Evolutionary conservation across 345 rosid genomes (phyloP).

Genomic region (Boechera retrofracta): DNA sequence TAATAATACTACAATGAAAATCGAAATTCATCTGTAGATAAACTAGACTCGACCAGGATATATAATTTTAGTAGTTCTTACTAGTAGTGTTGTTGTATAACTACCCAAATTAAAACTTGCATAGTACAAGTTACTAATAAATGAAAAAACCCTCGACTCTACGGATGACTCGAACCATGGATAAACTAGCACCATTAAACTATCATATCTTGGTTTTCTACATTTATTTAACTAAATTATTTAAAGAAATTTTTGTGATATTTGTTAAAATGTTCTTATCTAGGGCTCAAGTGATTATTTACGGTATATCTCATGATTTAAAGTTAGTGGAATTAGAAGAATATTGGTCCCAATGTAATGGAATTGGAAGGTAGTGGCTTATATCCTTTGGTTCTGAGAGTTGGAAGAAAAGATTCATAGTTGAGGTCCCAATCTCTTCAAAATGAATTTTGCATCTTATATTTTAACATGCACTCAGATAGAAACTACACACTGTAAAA

Average conservation of each 20-base stretch:
- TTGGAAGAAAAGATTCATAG: conserved; percentile 28
- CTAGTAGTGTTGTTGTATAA: neutral
- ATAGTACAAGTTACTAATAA: neutral
- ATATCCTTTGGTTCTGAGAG: conserved; percentile 18
- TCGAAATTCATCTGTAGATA: neutral
- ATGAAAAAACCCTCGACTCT: no score
- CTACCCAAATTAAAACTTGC: neutral
- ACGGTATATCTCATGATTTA: conserved; percentile 11
- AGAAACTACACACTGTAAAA: no score
- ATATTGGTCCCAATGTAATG: conserved; percentile 36
- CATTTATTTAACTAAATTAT: no score
- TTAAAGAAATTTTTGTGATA: neutral
- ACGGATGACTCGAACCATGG: no score
- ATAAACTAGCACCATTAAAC: neutral
- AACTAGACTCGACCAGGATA: neutral
- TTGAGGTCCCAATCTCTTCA: conserved; percentile 34
- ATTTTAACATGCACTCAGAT: no score
- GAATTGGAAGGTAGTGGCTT: conserved; percentile 31
- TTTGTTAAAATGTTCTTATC: neutral
- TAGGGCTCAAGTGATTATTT: neutral
- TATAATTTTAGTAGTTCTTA: neutral
- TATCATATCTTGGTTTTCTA: neutral
- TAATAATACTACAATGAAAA: neutral
- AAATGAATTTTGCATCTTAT: conserved; percentile 6
- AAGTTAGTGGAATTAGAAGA: conserved; percentile 31